A percentile compares a stretch with the other conserved stretches of the same genome.
phyloP scores from a whole-genome alignment of 2,329 filamentous ascomycete species.

The Xylariaceae sp. region DNA sequence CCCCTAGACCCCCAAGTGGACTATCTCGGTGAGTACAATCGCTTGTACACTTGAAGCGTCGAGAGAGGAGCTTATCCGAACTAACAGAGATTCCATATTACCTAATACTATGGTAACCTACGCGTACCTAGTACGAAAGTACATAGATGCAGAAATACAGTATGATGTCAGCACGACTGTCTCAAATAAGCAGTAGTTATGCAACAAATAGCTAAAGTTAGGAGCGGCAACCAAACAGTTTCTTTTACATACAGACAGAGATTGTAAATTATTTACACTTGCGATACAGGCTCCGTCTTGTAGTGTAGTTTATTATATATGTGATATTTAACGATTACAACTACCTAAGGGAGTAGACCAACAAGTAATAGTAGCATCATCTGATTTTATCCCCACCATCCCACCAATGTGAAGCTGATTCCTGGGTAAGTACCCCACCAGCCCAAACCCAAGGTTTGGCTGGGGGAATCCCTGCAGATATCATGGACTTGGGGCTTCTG shows the following conservation, averaged over 20 bases:
- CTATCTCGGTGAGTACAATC: background rate
- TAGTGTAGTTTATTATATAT: too few relatives aligned
- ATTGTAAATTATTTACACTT: too few relatives aligned
- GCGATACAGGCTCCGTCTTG: too few relatives aligned
- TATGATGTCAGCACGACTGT: too few relatives aligned
- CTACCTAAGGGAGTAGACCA: background rate
- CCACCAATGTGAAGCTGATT: background rate
- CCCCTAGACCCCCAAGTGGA: background rate
- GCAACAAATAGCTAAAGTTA: too few relatives aligned
- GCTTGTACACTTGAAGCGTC: background rate
- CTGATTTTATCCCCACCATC: conserved; percentile 15
- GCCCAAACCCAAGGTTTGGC: conserved; percentile 1
- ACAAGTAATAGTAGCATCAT: background rate
- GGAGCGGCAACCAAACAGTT: too few relatives aligned
- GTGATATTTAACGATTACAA: too few relatives aligned
- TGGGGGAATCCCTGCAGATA: conserved; percentile 13
- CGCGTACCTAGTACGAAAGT: too few relatives aligned
- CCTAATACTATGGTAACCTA: background rate
- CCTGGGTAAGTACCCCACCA: conserved; percentile 3
- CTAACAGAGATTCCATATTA: background rate
- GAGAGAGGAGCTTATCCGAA: background rate
- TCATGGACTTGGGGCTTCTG: conserved; percentile 12
- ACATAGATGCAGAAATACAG: too few relatives aligned
- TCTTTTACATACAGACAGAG: too few relatives aligned
- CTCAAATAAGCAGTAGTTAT: too few relatives aligned